Base-by-base conservation (phyloP, 1,284 basidiomycete species). In the Cryptococcus sp. region DNA sequence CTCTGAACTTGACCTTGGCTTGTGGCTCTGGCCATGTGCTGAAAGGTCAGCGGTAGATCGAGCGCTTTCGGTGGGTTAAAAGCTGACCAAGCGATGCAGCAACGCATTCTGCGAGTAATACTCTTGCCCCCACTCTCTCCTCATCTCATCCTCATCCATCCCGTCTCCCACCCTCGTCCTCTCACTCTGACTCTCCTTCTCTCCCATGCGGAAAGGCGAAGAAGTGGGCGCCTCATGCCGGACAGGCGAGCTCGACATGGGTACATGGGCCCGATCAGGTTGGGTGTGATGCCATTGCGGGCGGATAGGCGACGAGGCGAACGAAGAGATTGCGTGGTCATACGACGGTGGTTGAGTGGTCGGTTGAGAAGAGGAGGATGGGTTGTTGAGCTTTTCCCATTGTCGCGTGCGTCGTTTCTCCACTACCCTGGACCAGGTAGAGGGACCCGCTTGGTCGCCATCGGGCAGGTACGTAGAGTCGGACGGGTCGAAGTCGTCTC, bases 181-280 rank as follows among this genome's bases (percentile, higher is more conserved):
- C 16, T 16, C 26, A 19, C 22, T 24, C 37, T n/a, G 24, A 39
- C 16, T 28, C 21, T n/a, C 32, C 16, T 31, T 40, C 35, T 48
- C 24, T 16, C 46, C 34, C 5, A 46, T 42, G 19, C 51, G 48
- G 36, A 63, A 65, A 2, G 62, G 61, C 23, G 58, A 60, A 3
- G 52, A 54, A 5, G 54, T 52, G n/a, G 60, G 61, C 12, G 57
- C 50, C 3, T 57, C 34, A 43, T 66, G 60, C 5, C 58, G 51
- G 4, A 66, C 54, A 14, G 64, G 64, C n/a, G 60, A 63, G 10
- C 57, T 60, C 14, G 64, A 65, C 61, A 65, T 62, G 16, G 41
- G 51, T 16, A 32, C 18, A 28, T 41, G 31, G 31, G 43, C 28
- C 19, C 42, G 38, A 37, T 18, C 16, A 26, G 22, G 18, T 45